Conservation (phyloP, 345 rosid genomes). For the Viola odorata region DNA sequence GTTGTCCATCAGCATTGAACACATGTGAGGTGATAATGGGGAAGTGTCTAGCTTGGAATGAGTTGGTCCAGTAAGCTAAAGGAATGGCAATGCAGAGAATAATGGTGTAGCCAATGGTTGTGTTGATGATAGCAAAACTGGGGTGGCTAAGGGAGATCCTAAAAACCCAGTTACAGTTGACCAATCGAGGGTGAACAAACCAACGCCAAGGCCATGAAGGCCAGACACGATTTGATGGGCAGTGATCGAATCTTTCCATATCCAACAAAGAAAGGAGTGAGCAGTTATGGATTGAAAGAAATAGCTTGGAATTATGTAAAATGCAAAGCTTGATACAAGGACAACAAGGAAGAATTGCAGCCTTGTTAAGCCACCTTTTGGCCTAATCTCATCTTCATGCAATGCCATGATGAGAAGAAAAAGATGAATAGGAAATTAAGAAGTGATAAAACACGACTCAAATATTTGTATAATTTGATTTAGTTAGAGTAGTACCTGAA, state of each 20-base stretch:
- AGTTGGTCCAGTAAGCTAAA: too few species aligned
- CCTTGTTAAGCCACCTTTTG: too few species aligned
- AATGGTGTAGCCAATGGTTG: conserved; percentile 4
- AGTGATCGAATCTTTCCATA: too few species aligned
- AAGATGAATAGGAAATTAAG: background rate
- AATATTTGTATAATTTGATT: conserved; percentile 24
- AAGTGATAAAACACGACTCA: too few species aligned
- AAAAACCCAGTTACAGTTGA: conserved; percentile 32
- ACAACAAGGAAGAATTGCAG: conserved; percentile 32
- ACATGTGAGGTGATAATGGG: too few species aligned
- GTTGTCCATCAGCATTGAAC: background rate
- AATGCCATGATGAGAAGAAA: conserved; percentile 31
- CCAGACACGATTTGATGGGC: conserved; percentile 9
- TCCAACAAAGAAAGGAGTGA: too few species aligned
- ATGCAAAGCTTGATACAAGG: conserved; percentile 37
- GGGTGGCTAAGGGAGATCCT: conserved; percentile 36
- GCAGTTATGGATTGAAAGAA: too few species aligned
- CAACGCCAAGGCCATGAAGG: conserved; percentile 37
- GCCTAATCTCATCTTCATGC: conserved; percentile 40
- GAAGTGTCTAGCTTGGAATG: too few species aligned
- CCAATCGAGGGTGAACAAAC: conserved; percentile 40
- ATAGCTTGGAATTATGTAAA: too few species aligned
- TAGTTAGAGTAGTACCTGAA: too few species aligned
- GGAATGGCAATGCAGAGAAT: background rate
- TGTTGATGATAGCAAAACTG: conserved; percentile 17